Evolutionary conservation across 2,329 filamentous ascomycete genomes (phyloP).

Genomic region (Trichoderma semiorbis): DNA sequence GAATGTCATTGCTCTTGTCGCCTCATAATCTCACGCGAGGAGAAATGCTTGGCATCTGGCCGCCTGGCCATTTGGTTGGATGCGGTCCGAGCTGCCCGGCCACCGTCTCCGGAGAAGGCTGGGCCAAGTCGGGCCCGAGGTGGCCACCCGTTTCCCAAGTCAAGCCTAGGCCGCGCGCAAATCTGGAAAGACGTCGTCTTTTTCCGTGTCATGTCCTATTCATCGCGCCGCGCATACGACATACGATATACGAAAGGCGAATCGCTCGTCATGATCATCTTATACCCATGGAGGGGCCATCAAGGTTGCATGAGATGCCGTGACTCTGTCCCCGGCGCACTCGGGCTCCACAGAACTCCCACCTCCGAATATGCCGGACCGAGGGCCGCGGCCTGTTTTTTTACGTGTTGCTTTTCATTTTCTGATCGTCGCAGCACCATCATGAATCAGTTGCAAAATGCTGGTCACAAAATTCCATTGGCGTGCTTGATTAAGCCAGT

Average conservation of each 20-base stretch:
- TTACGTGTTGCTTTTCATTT: not conserved
- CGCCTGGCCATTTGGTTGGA: conserved; percentile 8
- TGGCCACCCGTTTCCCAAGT: not conserved
- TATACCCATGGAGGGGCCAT: not conserved
- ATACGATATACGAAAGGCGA: not conserved
- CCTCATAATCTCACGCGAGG: not conserved
- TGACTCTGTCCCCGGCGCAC: not conserved
- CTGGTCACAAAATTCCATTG: not conserved
- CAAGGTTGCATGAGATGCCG: not conserved
- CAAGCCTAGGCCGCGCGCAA: not conserved
- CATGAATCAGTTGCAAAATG: not conserved
- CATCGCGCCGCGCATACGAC: not conserved
- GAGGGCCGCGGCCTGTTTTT: not conserved
- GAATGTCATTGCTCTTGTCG: conserved; percentile 3
- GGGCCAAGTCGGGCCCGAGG: conserved; percentile 1
- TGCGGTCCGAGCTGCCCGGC: conserved; percentile 4
- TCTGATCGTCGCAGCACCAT: not conserved
- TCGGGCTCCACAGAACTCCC: conserved; percentile 3
- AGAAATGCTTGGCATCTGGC: not conserved
- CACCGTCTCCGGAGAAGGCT: conserved; percentile 4
- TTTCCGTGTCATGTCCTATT: not conserved
- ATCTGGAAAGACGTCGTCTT: not conserved
- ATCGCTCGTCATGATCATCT: not conserved
- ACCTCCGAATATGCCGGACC: conserved; percentile 8
- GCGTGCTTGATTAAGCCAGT: not conserved